phyloP scores from a whole-genome alignment of 148 eudicot genomes.

The Drosera capensis region DNA sequence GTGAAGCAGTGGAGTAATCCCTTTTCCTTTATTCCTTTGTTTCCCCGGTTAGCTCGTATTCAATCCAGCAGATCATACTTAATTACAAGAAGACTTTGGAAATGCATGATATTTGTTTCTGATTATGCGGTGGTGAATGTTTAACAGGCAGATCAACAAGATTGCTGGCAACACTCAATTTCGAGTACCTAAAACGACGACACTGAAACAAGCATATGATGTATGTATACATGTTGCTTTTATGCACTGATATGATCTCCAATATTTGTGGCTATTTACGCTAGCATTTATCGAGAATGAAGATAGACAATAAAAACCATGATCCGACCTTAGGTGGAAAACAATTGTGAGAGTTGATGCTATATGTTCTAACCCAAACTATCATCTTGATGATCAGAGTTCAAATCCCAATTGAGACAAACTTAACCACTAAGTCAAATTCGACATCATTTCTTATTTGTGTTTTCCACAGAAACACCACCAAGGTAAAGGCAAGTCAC shows the following conservation, averaged over 20 bases:
- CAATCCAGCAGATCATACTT: no score
- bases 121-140: neutral
- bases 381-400: no score
- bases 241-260: neutral
- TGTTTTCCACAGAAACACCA: conserved; percentile 34
- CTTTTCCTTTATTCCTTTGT: neutral
- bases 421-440: neutral
- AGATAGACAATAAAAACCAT: neutral
- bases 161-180: conserved; percentile 57
- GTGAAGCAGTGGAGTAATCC: conserved; percentile 46
- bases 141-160: conserved; percentile 44
- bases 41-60: neutral
- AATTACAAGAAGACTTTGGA: no score
- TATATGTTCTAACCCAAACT: no score
- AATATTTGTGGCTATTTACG: neutral
- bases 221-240: conserved; percentile 17
- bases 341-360: no score
- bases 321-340: neutral
- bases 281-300: neutral
- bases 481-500: conserved; percentile 15
- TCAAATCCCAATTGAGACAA: no score
- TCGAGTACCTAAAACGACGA: conserved; percentile 29
- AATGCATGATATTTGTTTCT: no score
- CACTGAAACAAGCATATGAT: conserved; percentile 22
- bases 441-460: neutral